phyloP scores from a whole-genome alignment of 2,329 filamentous ascomycete species.

The Trichoderma sp. region DNA sequence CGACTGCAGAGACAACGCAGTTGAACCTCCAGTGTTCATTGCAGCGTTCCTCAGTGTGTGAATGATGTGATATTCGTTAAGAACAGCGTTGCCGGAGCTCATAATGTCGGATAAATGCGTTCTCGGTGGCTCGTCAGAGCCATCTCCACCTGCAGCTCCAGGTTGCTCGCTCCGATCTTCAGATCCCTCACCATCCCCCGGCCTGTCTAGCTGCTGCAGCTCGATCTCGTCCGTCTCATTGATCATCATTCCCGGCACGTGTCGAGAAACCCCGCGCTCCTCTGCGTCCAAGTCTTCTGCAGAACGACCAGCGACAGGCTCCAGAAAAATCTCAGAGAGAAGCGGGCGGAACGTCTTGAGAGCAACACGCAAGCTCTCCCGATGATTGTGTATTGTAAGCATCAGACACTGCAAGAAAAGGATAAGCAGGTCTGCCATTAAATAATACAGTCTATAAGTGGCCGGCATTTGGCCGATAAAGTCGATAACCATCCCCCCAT shows the following conservation, averaged over 20 bases:
- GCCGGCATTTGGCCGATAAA: slow-evolving; percentile 66
- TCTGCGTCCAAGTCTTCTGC: slow-evolving; percentile 55
- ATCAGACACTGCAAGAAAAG: slow-evolving; percentile 60
- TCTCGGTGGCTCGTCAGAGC: slow-evolving; percentile 32
- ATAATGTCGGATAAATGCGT: slow-evolving; percentile 47
- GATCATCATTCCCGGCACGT: slow-evolving; percentile 34
- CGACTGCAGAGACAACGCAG: slow-evolving; percentile 52
- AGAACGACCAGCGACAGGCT: slow-evolving; percentile 29
- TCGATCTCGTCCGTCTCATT: slow-evolving; percentile 46
- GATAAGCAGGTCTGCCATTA: slow-evolving; percentile 56
- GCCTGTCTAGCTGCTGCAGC: slow-evolving; percentile 37
- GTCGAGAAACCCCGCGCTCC: slow-evolving; percentile 50
- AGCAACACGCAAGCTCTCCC: slow-evolving; percentile 52
- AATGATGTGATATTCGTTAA: slow-evolving; percentile 53
- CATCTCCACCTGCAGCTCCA: slow-evolving; percentile 31
- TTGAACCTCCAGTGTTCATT: slow-evolving; percentile 45
- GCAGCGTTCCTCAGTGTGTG: slow-evolving; percentile 48
- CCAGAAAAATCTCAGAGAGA: slow-evolving; percentile 30
- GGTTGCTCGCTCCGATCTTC: slow-evolving; percentile 20
- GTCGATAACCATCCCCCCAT: slow-evolving; percentile 65
- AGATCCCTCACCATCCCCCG: slow-evolving; percentile 26
- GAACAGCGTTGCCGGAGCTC: slow-evolving; percentile 53
- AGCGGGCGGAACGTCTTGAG: slow-evolving; percentile 41
- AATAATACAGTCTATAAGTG: slow-evolving; percentile 52
- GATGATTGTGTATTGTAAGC: slow-evolving; percentile 60